Evolutionary conservation across 106 monocot species (phyloP), one percentile per base, ranked within the genome.

Genomic region (Apostasia shenzhenica): DNA sequence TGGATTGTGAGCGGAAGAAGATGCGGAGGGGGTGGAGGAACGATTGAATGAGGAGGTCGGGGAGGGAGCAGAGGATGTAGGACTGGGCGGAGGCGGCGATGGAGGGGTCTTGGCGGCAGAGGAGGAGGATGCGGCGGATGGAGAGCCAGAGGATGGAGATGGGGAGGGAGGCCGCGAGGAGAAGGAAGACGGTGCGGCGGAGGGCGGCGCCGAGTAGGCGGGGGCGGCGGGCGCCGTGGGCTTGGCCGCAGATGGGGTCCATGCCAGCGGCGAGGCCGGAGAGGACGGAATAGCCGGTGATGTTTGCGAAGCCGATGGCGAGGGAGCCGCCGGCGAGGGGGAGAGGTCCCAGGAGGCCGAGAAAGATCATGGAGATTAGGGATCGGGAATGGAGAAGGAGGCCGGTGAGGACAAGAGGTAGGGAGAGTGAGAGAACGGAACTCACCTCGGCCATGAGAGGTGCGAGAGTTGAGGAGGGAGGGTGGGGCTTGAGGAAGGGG

Each of bases 251-350:
- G 47, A 93, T 80, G 54, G 91, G 91, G 56, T 92, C 88, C 91
- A 93, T 93, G 44, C 93, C 93, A 84, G 84, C 80, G 68, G 93
- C 70, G 2, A 93, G 73, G 4, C 93, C 93, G 26, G 89, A 86
- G 11, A 93, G 81, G 42, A 93, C 86, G 41, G 86, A 89, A 81
- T 93, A 93, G 57, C 93, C 93, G 42, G 89, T 93, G 77, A 93
- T 93, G 75, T 93, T 89, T 58, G 93, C 85, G 54, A 93, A 93
- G 38, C 85, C 92, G 59, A 92, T 80, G 59, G 92, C 92, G 26
- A 92, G 88, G 55, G 89, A 57, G 1, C 93, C 93, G 44, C 86
- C 93, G 5, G 93, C 86, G 11, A 89, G 86, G 49, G 77, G 62
- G 2, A 93, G 80, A n/a, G 73, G 74, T 3, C 86, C 84, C 12